Percentiles rank a stretch among this genome's conserved stretches.
Conservation (phyloP, 371 early-diverging fungal species). For the Funneliformis caledonium region DNA sequence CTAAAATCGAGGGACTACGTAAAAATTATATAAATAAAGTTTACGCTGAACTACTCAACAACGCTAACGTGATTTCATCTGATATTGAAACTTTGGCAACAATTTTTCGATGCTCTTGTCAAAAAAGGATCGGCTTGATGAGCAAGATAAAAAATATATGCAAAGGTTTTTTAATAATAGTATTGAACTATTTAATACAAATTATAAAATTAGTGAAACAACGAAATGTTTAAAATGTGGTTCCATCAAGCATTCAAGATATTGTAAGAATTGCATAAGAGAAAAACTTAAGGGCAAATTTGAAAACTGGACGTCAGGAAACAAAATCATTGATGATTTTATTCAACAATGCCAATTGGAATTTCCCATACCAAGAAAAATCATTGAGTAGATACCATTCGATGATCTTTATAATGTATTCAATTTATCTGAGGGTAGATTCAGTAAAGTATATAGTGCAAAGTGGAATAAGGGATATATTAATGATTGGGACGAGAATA, state of each 20-base stretch:
- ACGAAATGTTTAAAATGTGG: background rate
- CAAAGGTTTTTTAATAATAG: background rate
- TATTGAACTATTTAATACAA: background rate
- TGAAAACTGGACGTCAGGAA: slow-evolving; percentile 22
- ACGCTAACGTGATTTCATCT: too few species aligned
- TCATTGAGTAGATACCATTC: slow-evolving; percentile 34
- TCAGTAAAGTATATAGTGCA: background rate
- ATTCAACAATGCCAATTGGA: slow-evolving; percentile 23
- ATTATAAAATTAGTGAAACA: background rate
- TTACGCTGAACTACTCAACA: too few species aligned
- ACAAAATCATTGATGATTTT: slow-evolving; percentile 27
- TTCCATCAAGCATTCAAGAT: background rate
- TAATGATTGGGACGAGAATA: background rate
- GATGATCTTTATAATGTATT: slow-evolving; percentile 3
- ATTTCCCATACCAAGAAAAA: background rate
- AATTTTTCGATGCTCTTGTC: too few species aligned
- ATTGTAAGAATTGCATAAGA: slow-evolving; percentile 24
- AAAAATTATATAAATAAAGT: too few species aligned
- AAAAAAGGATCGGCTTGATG: too few species aligned
- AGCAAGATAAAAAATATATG: too few species aligned
- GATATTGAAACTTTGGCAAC: too few species aligned
- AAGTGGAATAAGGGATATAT: slow-evolving; percentile 2
- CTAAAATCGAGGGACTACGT: too few species aligned
- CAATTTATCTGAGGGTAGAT: background rate
- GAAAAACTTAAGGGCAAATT: slow-evolving; percentile 5